Conservation (phyloP, 176 grass and related monocot species). For the Cocos nucifera region DNA sequence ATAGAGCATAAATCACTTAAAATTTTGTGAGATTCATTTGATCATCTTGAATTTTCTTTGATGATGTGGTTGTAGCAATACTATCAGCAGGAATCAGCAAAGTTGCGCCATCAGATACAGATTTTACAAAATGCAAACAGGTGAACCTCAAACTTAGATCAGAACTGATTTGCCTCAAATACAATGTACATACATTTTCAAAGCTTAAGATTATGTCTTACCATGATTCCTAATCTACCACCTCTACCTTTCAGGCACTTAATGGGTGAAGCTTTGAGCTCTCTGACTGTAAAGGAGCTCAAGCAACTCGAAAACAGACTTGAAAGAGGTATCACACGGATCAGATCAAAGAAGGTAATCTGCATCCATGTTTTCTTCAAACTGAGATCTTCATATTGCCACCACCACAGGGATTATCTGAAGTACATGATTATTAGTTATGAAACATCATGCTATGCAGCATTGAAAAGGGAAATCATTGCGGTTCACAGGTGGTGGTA, state of each 20-base stretch:
- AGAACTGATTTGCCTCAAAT: too few relatives aligned
- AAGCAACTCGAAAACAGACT: slow-evolving; percentile 58
- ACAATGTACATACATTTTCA: too few relatives aligned
- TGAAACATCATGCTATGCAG: too few relatives aligned
- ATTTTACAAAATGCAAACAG: slow-evolving; percentile 78
- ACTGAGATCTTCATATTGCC: too few relatives aligned
- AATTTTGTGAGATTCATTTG: too few relatives aligned
- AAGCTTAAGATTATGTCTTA: too few relatives aligned
- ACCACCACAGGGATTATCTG: too few relatives aligned
- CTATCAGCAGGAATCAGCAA: slow-evolving; percentile 72
- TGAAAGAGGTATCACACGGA: slow-evolving; percentile 46
- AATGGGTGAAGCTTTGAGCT: slow-evolving; percentile 53
- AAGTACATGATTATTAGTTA: too few relatives aligned
- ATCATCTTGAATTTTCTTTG: not conserved
- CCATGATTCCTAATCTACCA: not conserved
- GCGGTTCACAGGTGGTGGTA: too few relatives aligned
- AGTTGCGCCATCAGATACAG: slow-evolving; percentile 74
- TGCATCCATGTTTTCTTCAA: too few relatives aligned
- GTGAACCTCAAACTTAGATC: slow-evolving; percentile 16
- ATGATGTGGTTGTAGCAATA: slow-evolving; percentile 52
- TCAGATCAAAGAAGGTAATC: slow-evolving; percentile 67
- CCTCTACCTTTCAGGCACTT: slow-evolving; percentile 41
- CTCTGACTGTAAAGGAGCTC: slow-evolving; percentile 63
- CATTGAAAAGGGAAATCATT: too few relatives aligned
- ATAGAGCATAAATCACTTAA: too few relatives aligned